Evolutionary conservation across 2,329 filamentous ascomycete genomes (phyloP), one percentile per base, ranked within the genome.

Genomic region (Orbilia ellipsospora): DNA sequence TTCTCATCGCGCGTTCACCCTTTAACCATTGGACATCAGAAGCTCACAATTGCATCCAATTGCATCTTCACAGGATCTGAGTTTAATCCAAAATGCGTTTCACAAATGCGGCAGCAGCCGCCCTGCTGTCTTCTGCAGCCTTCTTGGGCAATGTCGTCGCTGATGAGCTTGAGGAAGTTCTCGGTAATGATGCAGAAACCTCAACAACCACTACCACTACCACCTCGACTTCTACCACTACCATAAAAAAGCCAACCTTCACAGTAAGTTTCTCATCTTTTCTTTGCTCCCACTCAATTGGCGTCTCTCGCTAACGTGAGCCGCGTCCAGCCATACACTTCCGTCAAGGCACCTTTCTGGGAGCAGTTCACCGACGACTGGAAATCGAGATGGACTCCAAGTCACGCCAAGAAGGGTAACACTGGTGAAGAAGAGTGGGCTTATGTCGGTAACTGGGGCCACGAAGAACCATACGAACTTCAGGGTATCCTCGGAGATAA

Each of bases 331-430:
- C 94, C 95, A 74, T 92, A 93, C 79, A 88, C 86, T 31, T 59
- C 63, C 78, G 83, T 98, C 81, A 95, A 97, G 86, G 95, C 90
- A 79, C 92, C 93, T 76, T 99, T 99, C 88, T 86, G 98, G 78
- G 95, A 99, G 87, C 95, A 99, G 85, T 99, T 99, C 87, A 96
- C 92, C 84, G 92, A 96, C 80, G 94, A 92, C 85, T 98, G 94
- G 94, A 91, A 97, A 80, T 85, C 88, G 79, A 88, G 94, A 85
- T 99, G 95, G 95, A 93, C 94, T 85, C 89, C 91, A 72, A 98
- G 94, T 57, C 91, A 95, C 83, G 95, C 95, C 79, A 98, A 98
- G 89, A 99, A 99, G 89, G 92, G 92, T 81, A 89, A 90, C 79
- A 88, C 87, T 82, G 89, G 90, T 77, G 89, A 90, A 77, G 92